Evolutionary conservation across 108 stramenopile genomes (phyloP).

Genomic region (Conticribra guillardii): DNA sequence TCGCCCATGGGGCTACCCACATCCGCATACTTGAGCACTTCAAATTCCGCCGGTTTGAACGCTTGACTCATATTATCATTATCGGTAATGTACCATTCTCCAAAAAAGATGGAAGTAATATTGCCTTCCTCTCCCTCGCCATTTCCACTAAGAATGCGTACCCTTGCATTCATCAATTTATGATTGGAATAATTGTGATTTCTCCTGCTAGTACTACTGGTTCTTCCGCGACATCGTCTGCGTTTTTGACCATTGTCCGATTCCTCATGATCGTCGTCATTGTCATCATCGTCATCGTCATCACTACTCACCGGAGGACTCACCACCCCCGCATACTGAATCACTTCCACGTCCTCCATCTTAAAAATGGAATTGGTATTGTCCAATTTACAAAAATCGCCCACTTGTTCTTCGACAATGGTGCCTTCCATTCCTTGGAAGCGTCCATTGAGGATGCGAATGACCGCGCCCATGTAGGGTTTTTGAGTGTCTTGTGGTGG

Average conservation of each 20-base stretch:
- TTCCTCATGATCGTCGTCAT: no score
- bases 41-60: constrained; percentile 18
- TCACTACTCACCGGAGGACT: no score
- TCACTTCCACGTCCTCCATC: constrained; percentile 13
- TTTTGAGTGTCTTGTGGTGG: no score
- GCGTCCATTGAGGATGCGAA: neutral
- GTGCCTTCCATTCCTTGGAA: constrained; percentile 1
- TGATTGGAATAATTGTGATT: no score
- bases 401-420: constrained; percentile 4
- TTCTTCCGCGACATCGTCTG: no score
- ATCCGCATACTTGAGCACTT: constrained; percentile 23
- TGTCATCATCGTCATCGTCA: no score
- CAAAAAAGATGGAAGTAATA: constrained; percentile 18
- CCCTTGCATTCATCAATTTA: constrained; percentile 18
- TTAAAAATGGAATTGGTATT: neutral
- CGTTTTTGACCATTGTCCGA: no score
- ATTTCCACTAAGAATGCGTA: neutral
- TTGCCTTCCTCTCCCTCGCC: constrained; percentile 7
- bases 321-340: neutral
- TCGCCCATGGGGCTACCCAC: neutral
- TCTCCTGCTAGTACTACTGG: no score
- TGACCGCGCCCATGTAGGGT: constrained; percentile 12
- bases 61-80: constrained; percentile 15
- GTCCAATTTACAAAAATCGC: constrained; percentile 7
- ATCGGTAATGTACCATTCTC: constrained; percentile 34